Base-by-base conservation (phyloP, 177 flowering plant species). In the Tripterygium wilfordii region DNA sequence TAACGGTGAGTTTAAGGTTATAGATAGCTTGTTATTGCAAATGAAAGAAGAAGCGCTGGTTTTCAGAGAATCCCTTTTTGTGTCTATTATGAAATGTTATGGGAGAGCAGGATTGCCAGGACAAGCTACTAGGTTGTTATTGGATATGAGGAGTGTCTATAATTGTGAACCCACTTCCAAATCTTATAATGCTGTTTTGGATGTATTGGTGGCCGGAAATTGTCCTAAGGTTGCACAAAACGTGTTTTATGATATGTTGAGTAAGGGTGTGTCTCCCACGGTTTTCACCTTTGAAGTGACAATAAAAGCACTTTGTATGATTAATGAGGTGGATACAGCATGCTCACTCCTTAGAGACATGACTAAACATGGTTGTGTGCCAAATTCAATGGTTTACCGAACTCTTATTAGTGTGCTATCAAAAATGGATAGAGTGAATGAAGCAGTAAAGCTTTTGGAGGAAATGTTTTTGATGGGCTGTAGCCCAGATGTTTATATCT, bases 401-500 rank as follows among this genome's bases (percentile, higher is more conserved):
- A 91, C 89, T 36, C 59, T 92, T 8, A 83, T 92, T 48, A 87
- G 79, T 64, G 76, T 91, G 9, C 66, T 83, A 15, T 76, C 74
- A 13, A 75, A 74, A 66, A 57, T 58, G 25, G 65, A 57, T 33
- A 63, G 83, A 58, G 79, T 80, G 22, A 58, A 70, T 53, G 96
- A 92, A 31, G 94, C 85, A n/a, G 41, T 64, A 58, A 74, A 62
- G 45, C 78, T 83, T 48, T 57, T 88, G 64, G 94, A 92, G 51
- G 95, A 92, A 63, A 88, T 92, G 98, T 58, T 92, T 60, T 54
- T 80, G 42, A 92, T 88, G 98, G 82, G 91, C 17, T 88, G 96
- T 45, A 46, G 29, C 3, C 87, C 96, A 13, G 96, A 92, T 69
- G 78, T 76, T 16, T 61, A 79, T 36, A 88, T 96, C 22, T 88